Evolutionary conservation across 2,329 filamentous ascomycete genomes (phyloP), one percentile per base, ranked within the genome.

Genomic region (Fusarium sp.): DNA sequence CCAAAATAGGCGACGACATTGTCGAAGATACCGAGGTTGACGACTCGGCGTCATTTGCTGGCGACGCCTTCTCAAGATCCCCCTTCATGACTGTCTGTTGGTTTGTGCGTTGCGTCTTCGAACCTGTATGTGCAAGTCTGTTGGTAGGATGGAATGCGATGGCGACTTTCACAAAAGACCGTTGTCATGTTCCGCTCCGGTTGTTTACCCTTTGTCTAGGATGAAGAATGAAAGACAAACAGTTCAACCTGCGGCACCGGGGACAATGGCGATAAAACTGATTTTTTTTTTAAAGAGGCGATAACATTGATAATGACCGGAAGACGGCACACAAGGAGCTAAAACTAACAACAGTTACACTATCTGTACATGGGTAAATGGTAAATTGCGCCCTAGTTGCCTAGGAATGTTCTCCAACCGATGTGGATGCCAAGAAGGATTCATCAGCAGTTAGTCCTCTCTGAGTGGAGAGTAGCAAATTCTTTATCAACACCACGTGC

Each of bases 1-100:
- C 73, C 35, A 74, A 39, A 27, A 72, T 48, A 11, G 71, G 69
- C n/a, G 72, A 74, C 17, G 53, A 39, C 4, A 39, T 27, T 58
- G 23, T 42, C 23, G 66, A 72, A n/a, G 69, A 69, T 10, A 48
- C 54, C 6, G 59, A 59, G 9, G 58, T 59, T 17, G 61, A 62
- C 25, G 66, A 61, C 37, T 70, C 60, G 13, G 60, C 49, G 41
- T 21, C 56, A 31, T 62, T 49, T 37, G 54, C 51, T 33, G 66
- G 56, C 23, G 69, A 65, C 27, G 60, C 56, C 54, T 63, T 68
- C 42, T 73, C 71, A 37, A 71, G 33, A 48, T 73, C 67, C 4
- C 51, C 50, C 4, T 66, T 33, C 71, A 73, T 73, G 65, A 33
- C 51, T 56, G 20, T 36, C 43, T 37, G 39, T 35, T 47, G 35